A percentile compares a stretch with the other conserved stretches of the same genome.
Conservation (phyloP, 148 eudicot species). For the Heliosperma pusillum region DNA sequence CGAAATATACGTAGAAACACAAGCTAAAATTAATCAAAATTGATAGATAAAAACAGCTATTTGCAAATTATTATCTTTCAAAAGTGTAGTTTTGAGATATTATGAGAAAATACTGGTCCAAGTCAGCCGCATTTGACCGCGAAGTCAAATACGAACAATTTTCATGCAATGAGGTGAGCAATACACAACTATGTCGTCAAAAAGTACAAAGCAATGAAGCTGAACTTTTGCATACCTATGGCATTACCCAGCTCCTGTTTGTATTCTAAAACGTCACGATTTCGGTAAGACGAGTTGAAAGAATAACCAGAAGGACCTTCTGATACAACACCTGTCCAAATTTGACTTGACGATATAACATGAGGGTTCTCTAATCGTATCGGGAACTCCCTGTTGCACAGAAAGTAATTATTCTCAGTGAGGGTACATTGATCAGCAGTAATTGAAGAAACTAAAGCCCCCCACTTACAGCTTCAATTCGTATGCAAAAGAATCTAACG, state of each 20-base stretch:
- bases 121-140: not conserved
- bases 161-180: not conserved
- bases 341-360: conserved; percentile 84
- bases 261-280: conserved; percentile 77
- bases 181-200: not conserved
- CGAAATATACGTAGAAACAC: not conserved
- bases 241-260: conserved; percentile 90
- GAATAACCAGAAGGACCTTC: conserved; percentile 85
- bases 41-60: not conserved
- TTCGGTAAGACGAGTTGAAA: conserved; percentile 84
- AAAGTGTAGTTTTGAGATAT: not conserved
- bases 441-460: conserved; percentile 13
- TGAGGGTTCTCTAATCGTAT: conserved; percentile 95
- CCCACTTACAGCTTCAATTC: conserved; percentile 83
- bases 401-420: not conserved
- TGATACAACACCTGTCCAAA: conserved; percentile 90
- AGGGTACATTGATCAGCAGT: not conserved
- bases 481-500: conserved; percentile 95
- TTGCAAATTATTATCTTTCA: not conserved
- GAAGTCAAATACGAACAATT: not conserved
- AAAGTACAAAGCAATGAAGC: not conserved
- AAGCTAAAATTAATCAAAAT: not conserved
- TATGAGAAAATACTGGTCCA: not conserved
- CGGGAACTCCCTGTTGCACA: conserved; percentile 66
- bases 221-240: conserved; percentile 56